phyloP scores from a whole-genome alignment of 1,139 yeast species.

The Geotrichum siamense region DNA sequence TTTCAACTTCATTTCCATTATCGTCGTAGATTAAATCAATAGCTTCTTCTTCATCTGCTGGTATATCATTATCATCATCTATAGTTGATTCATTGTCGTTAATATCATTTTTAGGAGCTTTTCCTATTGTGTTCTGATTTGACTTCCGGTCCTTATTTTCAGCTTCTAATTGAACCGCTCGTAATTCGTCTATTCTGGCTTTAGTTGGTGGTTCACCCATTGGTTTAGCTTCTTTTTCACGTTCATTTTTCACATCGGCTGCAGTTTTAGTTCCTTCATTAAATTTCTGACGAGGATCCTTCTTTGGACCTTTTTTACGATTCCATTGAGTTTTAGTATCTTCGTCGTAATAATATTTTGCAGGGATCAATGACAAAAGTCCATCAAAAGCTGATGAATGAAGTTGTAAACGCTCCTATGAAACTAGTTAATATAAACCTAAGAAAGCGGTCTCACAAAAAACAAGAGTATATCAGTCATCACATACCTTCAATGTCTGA shows the following conservation, averaged over 20 bases:
- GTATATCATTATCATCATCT: constrained; percentile 19
- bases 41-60: constrained; percentile 34
- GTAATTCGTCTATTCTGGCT: constrained; percentile 11
- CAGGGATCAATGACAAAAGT: constrained; percentile 81
- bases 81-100: constrained; percentile 33
- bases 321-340: constrained; percentile 83
- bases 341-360: constrained; percentile 75
- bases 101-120: constrained; percentile 23
- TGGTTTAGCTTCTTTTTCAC: constrained; percentile 19
- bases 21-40: constrained; percentile 62
- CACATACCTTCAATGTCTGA: constrained; percentile 27
- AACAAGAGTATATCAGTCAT: too few species aligned
- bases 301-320: constrained; percentile 60
- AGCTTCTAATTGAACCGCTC: constrained; percentile 4
- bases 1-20: constrained; percentile 56
- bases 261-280: constrained; percentile 61
- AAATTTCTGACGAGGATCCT: constrained; percentile 60
- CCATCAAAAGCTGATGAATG: constrained; percentile 90
- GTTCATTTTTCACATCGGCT: constrained; percentile 47
- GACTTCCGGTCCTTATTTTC: constrained; percentile 1
- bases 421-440: not conserved
- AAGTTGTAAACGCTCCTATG: constrained; percentile 69
- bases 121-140: not conserved
- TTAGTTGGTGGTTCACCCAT: constrained; percentile 16
- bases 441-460: not conserved